These are phyloP conservation scores for Saccharum officinarum DNA, from an alignment of 176 grass and related monocot species.

Conservation along the genomic window DNA sequence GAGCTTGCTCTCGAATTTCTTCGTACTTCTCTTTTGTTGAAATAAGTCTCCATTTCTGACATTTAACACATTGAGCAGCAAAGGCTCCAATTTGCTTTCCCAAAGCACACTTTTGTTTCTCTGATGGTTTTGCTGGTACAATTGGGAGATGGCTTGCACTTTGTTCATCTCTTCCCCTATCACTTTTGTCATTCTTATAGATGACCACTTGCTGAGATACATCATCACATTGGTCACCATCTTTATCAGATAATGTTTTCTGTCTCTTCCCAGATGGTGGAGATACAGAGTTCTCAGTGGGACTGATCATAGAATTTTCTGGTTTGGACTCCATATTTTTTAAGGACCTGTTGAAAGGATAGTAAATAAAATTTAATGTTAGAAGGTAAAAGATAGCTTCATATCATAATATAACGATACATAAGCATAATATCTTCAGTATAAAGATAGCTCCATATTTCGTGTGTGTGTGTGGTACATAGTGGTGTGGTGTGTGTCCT, in stretches of 20 bases:
- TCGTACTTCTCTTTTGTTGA: constrained; percentile 76
- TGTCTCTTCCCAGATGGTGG: background rate
- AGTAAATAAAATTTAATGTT: background rate
- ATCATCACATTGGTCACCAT: constrained; percentile 14
- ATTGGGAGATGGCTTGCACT: background rate
- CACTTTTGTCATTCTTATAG: background rate
- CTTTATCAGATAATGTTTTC: constrained; percentile 7
- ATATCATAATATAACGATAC: background rate
- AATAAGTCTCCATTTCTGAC: constrained; percentile 73
- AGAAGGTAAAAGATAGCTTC: background rate
- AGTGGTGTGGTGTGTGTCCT: background rate
- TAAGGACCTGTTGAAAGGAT: constrained; percentile 26
- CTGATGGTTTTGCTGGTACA: constrained; percentile 1
- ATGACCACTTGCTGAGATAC: background rate
- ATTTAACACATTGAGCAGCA: constrained; percentile 64
- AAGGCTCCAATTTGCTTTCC: constrained; percentile 40
- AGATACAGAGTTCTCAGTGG: constrained; percentile 6
- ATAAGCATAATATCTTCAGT: background rate
- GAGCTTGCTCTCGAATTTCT: constrained; percentile 54
- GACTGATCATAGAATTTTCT: background rate
- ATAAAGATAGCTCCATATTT: background rate
- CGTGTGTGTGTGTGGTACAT: background rate
- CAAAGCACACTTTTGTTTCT: background rate
- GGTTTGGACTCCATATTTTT: background rate
- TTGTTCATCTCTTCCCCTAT: background rate